A percentile compares a stretch with the other conserved stretches of the same genome.
Conservation (phyloP, 2,329 filamentous ascomycete species). For the Blumeria graminis region DNA sequence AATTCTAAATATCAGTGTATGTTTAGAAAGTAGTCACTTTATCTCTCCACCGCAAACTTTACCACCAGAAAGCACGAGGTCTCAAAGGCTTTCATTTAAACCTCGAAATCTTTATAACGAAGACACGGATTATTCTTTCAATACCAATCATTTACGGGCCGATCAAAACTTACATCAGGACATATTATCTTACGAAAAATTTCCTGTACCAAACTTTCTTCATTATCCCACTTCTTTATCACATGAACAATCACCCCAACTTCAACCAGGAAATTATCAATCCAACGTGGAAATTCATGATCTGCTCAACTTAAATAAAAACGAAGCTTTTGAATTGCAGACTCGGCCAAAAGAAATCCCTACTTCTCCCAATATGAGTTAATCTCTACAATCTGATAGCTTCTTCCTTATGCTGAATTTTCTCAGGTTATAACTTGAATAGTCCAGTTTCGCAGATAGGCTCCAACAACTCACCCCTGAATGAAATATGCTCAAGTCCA, state of each 20-base stretch:
- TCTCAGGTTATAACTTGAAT: constrained; percentile 9
- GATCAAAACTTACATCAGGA: constrained; percentile 9
- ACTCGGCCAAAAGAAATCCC: constrained; percentile 11
- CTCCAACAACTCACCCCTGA: constrained; percentile 8
- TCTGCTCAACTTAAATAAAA: background rate
- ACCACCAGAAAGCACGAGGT: background rate
- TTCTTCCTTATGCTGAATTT: background rate
- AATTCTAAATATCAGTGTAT: too few relatives aligned
- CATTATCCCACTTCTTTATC: too few relatives aligned
- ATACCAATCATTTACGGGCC: constrained; percentile 10
- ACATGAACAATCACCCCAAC: constrained; percentile 3
- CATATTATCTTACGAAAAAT: background rate
- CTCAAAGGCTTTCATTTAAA: constrained; percentile 8
- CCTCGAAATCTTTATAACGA: constrained; percentile 4
- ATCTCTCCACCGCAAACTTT: background rate
- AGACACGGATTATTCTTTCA: background rate
- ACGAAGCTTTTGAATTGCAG: constrained; percentile 6
- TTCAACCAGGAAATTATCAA: constrained; percentile 1
- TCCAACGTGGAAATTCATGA: background rate
- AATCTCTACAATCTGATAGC: constrained; percentile 2
- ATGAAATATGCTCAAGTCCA: constrained; percentile 10
- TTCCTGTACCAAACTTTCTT: too few relatives aligned
- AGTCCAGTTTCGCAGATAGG: constrained; percentile 4
- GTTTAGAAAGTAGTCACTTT: background rate
- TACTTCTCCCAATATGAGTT: constrained; percentile 13